Evolutionary conservation across 257 asterid species (phyloP), one percentile per base, ranked within the genome.

Genomic region (Fraxinus quadrangulata): DNA sequence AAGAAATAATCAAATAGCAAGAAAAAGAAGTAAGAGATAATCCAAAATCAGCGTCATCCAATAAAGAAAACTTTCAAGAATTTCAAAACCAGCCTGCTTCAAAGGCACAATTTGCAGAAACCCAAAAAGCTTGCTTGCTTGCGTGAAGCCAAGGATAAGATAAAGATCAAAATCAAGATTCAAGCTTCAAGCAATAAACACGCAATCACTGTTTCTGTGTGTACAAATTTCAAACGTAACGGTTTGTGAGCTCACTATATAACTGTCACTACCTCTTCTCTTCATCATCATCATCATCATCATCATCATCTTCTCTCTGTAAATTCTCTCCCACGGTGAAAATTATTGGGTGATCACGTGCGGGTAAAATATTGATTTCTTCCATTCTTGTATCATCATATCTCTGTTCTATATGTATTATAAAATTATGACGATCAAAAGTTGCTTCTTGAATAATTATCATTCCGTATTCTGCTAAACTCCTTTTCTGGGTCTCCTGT

Each of bases 111-210:
- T 2, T 70, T 14, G 37, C 34, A 17, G 73, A 79, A 71, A 51
- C 49, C 76, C 79, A 74, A 28, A 79, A 63, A 80, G 54, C 78
- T n/a, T 2, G 67, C 31, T 59, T 13, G 83, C 79, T 86, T 71
- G 54, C 91, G 86, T 87, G 69, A 77, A 89, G 81, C 81, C 87
- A 84, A 87, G 79, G 91, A 74, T 77, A 82, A 74, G 80, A 85
- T 10, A 23, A 61, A 61, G 24, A 19, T 75, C 83, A 81, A 83
- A 78, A 78, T 77, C 80, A 72, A 73, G 79, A 37, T 30, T 69
- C 33, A 23, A 76, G 75, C 45, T 80, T 86, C 76, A 79, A 86
- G 90, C 89, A 83, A 84, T 79, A 59, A 16, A 13, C 42, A 19
- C 36, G 36, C 81, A 75, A 31, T 61, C 59, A 56, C 69, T 13